Evolutionary conservation across 2,329 filamentous ascomycete species (phyloP).

Genomic region (Penicillium italicum): DNA sequence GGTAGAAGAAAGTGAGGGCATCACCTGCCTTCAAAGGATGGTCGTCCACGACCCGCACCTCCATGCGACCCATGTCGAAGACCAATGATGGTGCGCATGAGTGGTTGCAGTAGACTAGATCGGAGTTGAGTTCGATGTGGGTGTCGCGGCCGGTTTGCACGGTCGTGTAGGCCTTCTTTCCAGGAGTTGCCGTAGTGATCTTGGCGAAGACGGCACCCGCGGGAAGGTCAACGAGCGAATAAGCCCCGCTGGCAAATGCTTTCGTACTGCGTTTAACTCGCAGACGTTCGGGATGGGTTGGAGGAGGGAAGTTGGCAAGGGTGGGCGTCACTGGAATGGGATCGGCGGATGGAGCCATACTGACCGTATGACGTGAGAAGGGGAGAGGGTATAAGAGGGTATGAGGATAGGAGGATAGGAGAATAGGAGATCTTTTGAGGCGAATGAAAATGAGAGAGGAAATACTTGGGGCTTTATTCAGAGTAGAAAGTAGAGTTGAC

Average conservation of each 20-base stretch:
- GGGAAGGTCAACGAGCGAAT: constrained; percentile 50
- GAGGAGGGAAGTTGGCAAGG: constrained; percentile 11
- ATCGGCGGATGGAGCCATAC: constrained; percentile 23
- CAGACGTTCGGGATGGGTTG: constrained; percentile 30
- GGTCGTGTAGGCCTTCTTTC: constrained; percentile 48
- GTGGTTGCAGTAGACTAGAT: constrained; percentile 57
- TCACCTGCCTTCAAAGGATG: constrained; percentile 42
- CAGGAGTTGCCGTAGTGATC: constrained; percentile 48
- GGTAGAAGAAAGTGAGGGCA: constrained; percentile 49
- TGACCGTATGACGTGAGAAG: not conserved
- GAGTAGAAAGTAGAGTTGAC: not conserved
- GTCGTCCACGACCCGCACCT: constrained; percentile 39
- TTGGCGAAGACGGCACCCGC: constrained; percentile 48
- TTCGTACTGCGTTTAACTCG: constrained; percentile 32
- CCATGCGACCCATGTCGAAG: constrained; percentile 50
- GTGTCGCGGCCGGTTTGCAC: constrained; percentile 50
- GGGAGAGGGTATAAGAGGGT: not conserved
- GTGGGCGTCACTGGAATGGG: constrained; percentile 12
- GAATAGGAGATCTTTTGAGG: not conserved
- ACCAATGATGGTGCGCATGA: constrained; percentile 52
- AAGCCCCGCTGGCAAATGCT: constrained; percentile 39
- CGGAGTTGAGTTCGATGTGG: constrained; percentile 57
- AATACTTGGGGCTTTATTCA: not conserved
- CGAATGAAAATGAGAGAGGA: not conserved
- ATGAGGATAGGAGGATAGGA: not conserved